Percentiles rank a stretch among this genome's conserved stretches.
These are phyloP conservation scores for Pleurotus ostreatus DNA, from an alignment of 768 basidiomycete species.

Conservation along the genomic window DNA sequence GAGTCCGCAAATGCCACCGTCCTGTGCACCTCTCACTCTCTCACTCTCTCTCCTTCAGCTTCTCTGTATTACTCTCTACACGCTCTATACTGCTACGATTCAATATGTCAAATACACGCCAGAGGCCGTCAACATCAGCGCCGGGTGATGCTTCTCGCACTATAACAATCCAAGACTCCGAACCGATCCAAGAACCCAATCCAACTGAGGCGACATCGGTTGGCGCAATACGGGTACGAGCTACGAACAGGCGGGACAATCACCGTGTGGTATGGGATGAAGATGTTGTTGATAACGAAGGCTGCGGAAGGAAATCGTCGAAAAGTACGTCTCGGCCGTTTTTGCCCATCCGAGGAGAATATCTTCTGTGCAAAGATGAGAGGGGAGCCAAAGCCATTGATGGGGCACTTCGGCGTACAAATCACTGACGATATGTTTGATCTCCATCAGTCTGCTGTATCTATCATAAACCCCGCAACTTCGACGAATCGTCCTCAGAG, in stretches of 20 bases:
- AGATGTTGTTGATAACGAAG: conserved; percentile 88
- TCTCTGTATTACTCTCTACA: too few species aligned
- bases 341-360: too few species aligned
- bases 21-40: too few species aligned
- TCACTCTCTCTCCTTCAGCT: too few species aligned
- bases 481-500: conserved; percentile 79
- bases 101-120: conserved; percentile 16
- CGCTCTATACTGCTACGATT: too few species aligned
- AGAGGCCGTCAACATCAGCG: conserved; percentile 32
- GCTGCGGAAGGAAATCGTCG: conserved; percentile 83
- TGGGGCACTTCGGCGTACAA: too few species aligned
- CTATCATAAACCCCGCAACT: conserved; percentile 76
- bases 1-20: too few species aligned
- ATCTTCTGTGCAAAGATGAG: too few species aligned
- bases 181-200: conserved; percentile 23
- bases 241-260: conserved; percentile 27
- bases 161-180: conserved; percentile 37
- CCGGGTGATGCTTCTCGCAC: conserved; percentile 55
- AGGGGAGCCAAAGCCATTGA: too few species aligned
- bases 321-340: conserved; percentile 63
- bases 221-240: conserved; percentile 61
- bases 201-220: conserved; percentile 21
- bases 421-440: too few species aligned
- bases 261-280: conserved; percentile 80
- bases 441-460: conserved; percentile 86